Evolutionary conservation across 768 basidiomycete species (phyloP).

Genomic region (Tulasnella sp.): DNA sequence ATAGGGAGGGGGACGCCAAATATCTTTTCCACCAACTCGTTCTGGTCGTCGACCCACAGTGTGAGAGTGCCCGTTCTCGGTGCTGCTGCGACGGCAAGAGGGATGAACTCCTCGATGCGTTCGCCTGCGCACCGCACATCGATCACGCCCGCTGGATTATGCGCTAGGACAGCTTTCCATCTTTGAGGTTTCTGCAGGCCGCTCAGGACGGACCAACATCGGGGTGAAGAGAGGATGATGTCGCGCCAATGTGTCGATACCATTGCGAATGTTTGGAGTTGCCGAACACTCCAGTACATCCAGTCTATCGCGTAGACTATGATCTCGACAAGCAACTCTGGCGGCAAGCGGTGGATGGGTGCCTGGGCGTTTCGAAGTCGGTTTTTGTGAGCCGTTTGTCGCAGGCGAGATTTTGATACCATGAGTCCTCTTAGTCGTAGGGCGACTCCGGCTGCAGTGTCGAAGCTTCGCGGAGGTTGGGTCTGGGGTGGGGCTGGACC

Average conservation of each 20-base stretch:
- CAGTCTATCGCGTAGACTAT: slow-evolving; percentile 7
- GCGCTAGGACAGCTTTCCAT: not conserved
- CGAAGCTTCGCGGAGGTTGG: not conserved
- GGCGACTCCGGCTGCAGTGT: not conserved
- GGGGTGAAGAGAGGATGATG: slow-evolving; percentile 23
- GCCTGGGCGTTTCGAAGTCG: slow-evolving; percentile 12
- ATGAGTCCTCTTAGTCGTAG: not conserved
- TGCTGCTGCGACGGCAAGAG: not conserved
- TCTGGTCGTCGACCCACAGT: not conserved
- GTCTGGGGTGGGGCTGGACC: not conserved
- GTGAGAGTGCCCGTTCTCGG: not conserved
- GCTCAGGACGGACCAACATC: slow-evolving; percentile 13
- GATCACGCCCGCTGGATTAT: not conserved
- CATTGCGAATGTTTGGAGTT: not conserved
- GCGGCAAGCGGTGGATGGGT: slow-evolving; percentile 20
- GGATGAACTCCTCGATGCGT: not conserved
- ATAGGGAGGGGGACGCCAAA: not conserved
- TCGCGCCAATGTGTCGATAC: slow-evolving; percentile 9
- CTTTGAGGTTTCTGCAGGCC: not conserved
- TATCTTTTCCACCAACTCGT: not conserved
- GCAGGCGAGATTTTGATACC: not conserved
- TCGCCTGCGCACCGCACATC: not conserved
- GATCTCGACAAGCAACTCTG: slow-evolving; percentile 5
- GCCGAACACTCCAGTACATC: not conserved
- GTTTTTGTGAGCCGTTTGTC: not conserved